These are phyloP conservation scores for Nitzschia putrida DNA, from an alignment of 108 stramenopile species.

Conservation along the genomic window DNA sequence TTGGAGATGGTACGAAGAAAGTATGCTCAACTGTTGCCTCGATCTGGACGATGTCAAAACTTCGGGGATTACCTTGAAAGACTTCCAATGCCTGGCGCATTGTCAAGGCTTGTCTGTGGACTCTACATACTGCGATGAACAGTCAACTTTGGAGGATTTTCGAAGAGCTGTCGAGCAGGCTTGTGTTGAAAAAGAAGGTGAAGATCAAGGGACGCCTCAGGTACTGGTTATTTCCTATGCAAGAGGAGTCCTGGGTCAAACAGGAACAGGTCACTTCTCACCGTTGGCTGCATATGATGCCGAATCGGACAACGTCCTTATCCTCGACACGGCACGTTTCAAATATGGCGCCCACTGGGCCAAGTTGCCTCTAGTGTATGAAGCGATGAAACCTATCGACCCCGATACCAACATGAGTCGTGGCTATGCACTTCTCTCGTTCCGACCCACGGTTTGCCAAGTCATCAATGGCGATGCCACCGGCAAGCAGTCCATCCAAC, in stretches of 20 bases:
- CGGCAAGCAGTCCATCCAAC: constrained; percentile 23
- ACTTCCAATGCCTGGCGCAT: constrained; percentile 74
- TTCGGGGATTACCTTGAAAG: constrained; percentile 72
- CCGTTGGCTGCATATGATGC: constrained; percentile 84
- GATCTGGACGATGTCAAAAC: constrained; percentile 68
- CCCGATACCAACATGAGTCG: constrained; percentile 69
- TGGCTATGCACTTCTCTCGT: constrained; percentile 77
- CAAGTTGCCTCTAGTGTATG: constrained; percentile 48
- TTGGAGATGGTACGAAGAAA: constrained; percentile 96
- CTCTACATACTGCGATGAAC: constrained; percentile 40
- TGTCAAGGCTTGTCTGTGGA: constrained; percentile 80
- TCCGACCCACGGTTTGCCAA: constrained; percentile 12
- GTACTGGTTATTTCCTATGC: constrained; percentile 69
- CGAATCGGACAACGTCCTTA: constrained; percentile 66
- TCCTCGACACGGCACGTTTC: constrained; percentile 87
- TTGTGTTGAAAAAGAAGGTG: constrained; percentile 44
- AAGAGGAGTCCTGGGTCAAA: constrained; percentile 75
- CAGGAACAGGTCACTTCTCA: constrained; percentile 94
- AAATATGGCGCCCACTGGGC: constrained; percentile 96
- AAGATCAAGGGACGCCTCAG: constrained; percentile 1
- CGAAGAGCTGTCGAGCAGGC: constrained; percentile 59
- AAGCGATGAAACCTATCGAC: constrained; percentile 72
- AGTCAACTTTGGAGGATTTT: constrained; percentile 56
- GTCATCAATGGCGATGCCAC: not conserved
- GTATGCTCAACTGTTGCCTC: constrained; percentile 86